A percentile compares a stretch with the other conserved stretches of the same genome.
Conservation (phyloP, 257 asterid species). For the Datura wrightii region DNA sequence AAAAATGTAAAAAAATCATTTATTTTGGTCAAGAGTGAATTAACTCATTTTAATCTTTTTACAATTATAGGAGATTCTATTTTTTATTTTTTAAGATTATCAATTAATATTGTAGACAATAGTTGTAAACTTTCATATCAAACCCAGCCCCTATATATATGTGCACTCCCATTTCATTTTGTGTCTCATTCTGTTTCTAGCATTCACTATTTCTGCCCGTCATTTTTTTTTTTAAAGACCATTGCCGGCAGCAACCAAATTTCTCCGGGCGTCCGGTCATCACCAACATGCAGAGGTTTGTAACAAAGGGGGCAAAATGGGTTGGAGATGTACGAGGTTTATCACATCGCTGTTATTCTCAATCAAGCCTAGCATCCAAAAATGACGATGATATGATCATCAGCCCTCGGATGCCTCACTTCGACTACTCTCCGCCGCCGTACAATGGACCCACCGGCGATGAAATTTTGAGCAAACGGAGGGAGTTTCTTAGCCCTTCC, state of each 20-base stretch:
- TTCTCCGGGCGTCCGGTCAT: background rate
- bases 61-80: too few species aligned
- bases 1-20: too few species aligned
- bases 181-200: background rate
- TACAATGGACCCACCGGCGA: slow-evolving; percentile 82
- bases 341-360: slow-evolving; percentile 26
- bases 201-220: background rate
- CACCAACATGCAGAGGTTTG: slow-evolving; percentile 11
- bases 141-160: background rate
- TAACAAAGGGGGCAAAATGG: background rate
- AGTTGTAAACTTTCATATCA: background rate
- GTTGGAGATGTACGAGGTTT: background rate
- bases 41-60: too few species aligned
- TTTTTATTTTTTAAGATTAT: too few species aligned
- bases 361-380: slow-evolving; percentile 14
- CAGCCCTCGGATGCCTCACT: slow-evolving; percentile 76
- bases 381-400: slow-evolving; percentile 16
- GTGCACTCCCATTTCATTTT: background rate
- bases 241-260: background rate
- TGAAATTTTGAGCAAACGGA: slow-evolving; percentile 70
- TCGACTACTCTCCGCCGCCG: slow-evolving; percentile 87
- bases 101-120: too few species aligned
- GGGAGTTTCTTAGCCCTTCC: slow-evolving; percentile 78
- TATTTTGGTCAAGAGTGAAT: too few species aligned
- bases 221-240: background rate